Evolutionary conservation across 2,329 filamentous ascomycete genomes (phyloP).

Genomic region (Nothomitra cinnamomea): DNA sequence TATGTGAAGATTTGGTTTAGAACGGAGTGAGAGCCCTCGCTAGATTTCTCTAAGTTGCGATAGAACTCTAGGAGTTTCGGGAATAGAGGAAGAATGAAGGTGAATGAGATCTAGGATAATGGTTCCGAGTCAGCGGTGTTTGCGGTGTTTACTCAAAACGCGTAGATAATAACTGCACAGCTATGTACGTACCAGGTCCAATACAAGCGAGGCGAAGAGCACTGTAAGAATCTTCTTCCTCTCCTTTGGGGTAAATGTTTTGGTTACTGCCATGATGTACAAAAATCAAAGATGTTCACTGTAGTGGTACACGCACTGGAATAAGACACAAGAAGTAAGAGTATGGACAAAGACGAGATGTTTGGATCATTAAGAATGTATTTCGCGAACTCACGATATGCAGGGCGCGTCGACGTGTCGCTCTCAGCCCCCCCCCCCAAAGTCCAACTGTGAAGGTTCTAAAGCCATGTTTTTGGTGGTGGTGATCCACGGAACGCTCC

Average conservation of each 20-base stretch:
- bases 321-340: too few relatives aligned
- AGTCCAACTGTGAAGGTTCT: too few relatives aligned
- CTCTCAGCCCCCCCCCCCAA: too few relatives aligned
- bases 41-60: conserved; percentile 55
- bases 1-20: conserved; percentile 65
- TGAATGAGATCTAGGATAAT: conserved; percentile 72
- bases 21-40: conserved; percentile 40
- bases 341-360: too few relatives aligned
- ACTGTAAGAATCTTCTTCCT: conserved; percentile 75
- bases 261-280: neutral
- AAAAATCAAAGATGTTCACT: too few relatives aligned
- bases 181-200: conserved; percentile 61
- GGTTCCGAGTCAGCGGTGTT: conserved; percentile 3
- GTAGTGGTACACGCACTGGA: too few relatives aligned
- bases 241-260: conserved; percentile 6
- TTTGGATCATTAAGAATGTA: too few relatives aligned
- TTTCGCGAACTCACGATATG: too few relatives aligned
- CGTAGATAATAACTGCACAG: neutral
- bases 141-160: neutral
- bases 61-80: conserved; percentile 94
- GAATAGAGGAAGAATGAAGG: conserved; percentile 92
- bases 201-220: conserved; percentile 71
- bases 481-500: too few relatives aligned
- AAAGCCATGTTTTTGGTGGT: too few relatives aligned
- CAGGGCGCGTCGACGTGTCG: too few relatives aligned